A percentile compares a stretch with the other conserved stretches of the same genome.
Evolutionary conservation across 2,329 filamentous ascomycete species (phyloP).

Genomic region (Nakataea oryzae): DNA sequence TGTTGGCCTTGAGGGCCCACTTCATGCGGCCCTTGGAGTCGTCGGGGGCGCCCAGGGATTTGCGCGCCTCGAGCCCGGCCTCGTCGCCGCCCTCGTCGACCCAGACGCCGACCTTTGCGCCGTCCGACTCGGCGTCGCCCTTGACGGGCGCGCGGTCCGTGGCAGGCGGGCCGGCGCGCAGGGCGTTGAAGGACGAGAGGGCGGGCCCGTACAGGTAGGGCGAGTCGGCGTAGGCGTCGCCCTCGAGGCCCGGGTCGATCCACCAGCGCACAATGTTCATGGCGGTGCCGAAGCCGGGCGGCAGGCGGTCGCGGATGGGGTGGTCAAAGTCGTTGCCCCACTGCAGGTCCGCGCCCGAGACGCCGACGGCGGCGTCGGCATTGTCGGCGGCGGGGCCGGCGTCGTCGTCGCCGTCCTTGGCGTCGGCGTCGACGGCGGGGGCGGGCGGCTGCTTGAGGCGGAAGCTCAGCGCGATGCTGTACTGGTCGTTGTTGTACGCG

Average conservation of each 20-base stretch:
- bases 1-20: constrained; percentile 40
- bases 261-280: constrained; percentile 81
- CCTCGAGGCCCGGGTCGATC: constrained; percentile 84
- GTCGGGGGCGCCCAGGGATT: constrained; percentile 37
- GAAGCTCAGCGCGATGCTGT: constrained; percentile 74
- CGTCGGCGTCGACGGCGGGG: neutral
- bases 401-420: constrained; percentile 13
- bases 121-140: constrained; percentile 28
- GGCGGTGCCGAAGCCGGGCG: constrained; percentile 76
- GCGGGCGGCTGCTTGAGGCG: constrained; percentile 46
- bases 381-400: constrained; percentile 6
- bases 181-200: constrained; percentile 66
- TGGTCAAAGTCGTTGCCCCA: constrained; percentile 96
- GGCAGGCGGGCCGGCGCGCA: constrained; percentile 52
- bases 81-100: constrained; percentile 55
- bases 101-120: constrained; percentile 30
- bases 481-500: constrained; percentile 59
- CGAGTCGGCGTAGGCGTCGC: constrained; percentile 77
- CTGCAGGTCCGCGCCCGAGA: constrained; percentile 64
- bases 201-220: constrained; percentile 82
- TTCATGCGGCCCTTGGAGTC: constrained; percentile 44
- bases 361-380: constrained; percentile 26
- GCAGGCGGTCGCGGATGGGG: constrained; percentile 76
- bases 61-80: constrained; percentile 34
- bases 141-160: constrained; percentile 31